These are phyloP conservation scores for Beta lomatogona DNA, from an alignment of 179 eudicot genomes.

Conservation along the genomic window DNA sequence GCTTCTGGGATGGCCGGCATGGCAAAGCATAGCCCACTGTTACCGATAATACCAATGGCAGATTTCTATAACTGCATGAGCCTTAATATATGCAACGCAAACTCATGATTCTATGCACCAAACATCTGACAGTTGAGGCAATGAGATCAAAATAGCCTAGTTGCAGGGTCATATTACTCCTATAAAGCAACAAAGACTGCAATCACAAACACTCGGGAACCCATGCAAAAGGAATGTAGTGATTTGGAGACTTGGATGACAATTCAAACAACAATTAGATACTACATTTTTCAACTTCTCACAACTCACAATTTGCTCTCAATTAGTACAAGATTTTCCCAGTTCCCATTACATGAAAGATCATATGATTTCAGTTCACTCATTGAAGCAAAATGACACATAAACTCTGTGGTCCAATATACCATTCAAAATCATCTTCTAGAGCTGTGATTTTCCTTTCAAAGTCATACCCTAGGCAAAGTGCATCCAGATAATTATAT, in stretches of 20 bases:
- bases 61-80: background rate
- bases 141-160: background rate
- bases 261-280: background rate
- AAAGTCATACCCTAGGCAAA: background rate
- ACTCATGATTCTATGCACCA: background rate
- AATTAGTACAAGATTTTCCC: background rate
- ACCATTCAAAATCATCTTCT: background rate
- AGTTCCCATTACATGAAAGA: background rate
- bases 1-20: too few relatives aligned
- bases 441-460: background rate
- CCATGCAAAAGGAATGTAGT: background rate
- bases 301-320: background rate
- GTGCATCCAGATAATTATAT: background rate
- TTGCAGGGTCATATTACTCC: background rate
- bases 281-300: background rate
- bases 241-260: background rate
- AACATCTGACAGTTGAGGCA: constrained; percentile 2
- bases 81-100: background rate
- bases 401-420: background rate
- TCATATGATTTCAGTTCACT: background rate
- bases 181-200: background rate
- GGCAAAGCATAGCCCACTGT: too few relatives aligned
- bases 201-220: background rate
- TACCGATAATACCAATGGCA: background rate
- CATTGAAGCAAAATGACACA: background rate